These are phyloP conservation scores for Rhizopus sp. DNA, from an alignment of 371 early-diverging fungal species.

Conservation along the genomic window DNA sequence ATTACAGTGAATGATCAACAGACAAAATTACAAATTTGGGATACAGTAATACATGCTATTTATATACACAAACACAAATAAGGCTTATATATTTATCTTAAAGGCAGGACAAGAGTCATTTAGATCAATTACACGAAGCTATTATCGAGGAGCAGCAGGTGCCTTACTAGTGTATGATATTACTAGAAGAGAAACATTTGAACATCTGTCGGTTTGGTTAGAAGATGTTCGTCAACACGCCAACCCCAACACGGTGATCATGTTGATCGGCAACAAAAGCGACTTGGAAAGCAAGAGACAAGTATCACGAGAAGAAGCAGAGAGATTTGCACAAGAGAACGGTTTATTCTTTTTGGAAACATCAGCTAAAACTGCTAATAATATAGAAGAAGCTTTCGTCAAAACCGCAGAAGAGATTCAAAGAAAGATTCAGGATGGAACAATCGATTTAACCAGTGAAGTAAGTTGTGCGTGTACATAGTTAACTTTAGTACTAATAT, in stretches of 20 bases:
- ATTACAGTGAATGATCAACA: conserved; percentile 77
- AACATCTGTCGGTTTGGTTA: conserved; percentile 90
- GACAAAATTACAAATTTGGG: conserved; percentile 99
- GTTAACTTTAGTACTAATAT: neutral
- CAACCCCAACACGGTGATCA: conserved; percentile 88
- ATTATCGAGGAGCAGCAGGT: conserved; percentile 97
- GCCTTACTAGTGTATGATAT: conserved; percentile 76
- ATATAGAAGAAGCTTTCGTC: conserved; percentile 78
- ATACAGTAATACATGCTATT: conserved; percentile 77
- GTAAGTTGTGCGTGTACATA: conserved; percentile 19
- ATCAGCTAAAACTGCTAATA: conserved; percentile 91
- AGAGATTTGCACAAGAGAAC: conserved; percentile 83
- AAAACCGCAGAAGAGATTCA: conserved; percentile 47
- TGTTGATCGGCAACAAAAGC: conserved; percentile 94
- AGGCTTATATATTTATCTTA: neutral
- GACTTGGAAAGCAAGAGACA: conserved; percentile 84
- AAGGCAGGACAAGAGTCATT: conserved; percentile 95
- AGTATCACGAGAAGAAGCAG: conserved; percentile 88
- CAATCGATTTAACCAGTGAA: conserved; percentile 47
- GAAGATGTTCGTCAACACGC: conserved; percentile 88
- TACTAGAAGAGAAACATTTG: conserved; percentile 85
- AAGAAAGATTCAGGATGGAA: conserved; percentile 46
- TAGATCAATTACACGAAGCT: conserved; percentile 94
- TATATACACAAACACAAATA: conserved; percentile 1
- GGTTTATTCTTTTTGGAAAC: conserved; percentile 92